Conservation (phyloP, 352 stramenopile genomes). For the Paralagenidium karlingii region DNA sequence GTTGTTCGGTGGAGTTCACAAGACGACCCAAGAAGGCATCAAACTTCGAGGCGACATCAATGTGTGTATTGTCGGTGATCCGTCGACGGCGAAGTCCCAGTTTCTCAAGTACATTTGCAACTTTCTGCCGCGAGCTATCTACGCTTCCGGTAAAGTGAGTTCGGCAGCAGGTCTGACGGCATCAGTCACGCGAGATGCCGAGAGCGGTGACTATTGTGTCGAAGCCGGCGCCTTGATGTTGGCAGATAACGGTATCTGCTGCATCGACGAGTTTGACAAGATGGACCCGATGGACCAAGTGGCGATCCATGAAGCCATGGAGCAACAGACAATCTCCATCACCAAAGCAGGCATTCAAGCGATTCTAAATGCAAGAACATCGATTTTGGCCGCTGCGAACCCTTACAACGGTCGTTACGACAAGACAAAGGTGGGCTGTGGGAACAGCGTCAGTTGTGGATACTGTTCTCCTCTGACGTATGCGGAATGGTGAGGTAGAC, state of each 20-base stretch:
- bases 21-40: slow-evolving; percentile 95
- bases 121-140: slow-evolving; percentile 92
- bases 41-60: slow-evolving; percentile 98
- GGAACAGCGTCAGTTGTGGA: slow-evolving; percentile 10
- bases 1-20: slow-evolving; percentile 97
- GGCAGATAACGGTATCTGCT: slow-evolving; percentile 97
- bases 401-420: slow-evolving; percentile 93
- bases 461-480: slow-evolving; percentile 1
- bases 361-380: slow-evolving; percentile 97
- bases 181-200: slow-evolving; percentile 90
- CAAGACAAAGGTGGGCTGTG: slow-evolving; percentile 67
- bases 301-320: slow-evolving; percentile 99
- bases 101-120: slow-evolving; percentile 96
- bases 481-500: too few relatives aligned
- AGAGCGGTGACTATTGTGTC: slow-evolving; percentile 87
- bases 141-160: slow-evolving; percentile 98
- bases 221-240: slow-evolving; percentile 95
- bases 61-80: slow-evolving; percentile 97
- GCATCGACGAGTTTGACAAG: slow-evolving; percentile 99
- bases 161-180: slow-evolving; percentile 97
- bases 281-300: slow-evolving; percentile 97
- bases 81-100: slow-evolving; percentile 98
- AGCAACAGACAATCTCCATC: slow-evolving; percentile 99
- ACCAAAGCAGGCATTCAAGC: slow-evolving; percentile 99
- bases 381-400: slow-evolving; percentile 99